Conservation (phyloP, 345 rosid species). For the Zanthoxylum bungeanum region DNA sequence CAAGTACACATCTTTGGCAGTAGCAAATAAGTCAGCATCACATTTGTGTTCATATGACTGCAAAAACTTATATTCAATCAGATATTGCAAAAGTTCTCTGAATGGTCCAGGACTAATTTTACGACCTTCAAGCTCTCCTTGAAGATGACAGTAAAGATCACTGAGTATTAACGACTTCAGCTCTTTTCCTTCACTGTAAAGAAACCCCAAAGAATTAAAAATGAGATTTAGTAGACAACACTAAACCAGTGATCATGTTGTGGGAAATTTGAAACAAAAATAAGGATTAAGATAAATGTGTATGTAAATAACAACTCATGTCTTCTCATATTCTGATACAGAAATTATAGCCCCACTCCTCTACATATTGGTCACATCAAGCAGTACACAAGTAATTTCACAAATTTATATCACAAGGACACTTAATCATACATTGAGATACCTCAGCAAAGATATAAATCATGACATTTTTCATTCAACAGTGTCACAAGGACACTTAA, state of each 20-base stretch:
- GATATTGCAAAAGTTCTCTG: constrained; percentile 72
- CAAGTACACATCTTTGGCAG: constrained; percentile 30
- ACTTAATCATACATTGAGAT: neutral
- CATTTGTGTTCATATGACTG: constrained; percentile 43
- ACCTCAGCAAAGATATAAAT: neutral
- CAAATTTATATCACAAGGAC: neutral
- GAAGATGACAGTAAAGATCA: constrained; percentile 77
- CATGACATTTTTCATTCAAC: neutral
- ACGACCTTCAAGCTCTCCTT: constrained; percentile 91
- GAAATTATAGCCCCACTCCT: neutral
- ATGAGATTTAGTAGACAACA: neutral
- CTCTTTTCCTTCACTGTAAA: constrained; percentile 71
- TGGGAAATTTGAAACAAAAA: neutral
- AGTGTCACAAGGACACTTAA: neutral
- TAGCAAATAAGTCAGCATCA: constrained; percentile 22
- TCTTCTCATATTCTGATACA: neutral
- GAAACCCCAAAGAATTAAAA: constrained; percentile 21
- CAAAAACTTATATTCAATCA: constrained; percentile 54
- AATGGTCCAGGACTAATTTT: constrained; percentile 76
- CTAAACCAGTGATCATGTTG: neutral
- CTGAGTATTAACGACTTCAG: constrained; percentile 55
- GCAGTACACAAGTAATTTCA: neutral
- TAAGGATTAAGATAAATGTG: neutral
- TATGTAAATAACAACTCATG: neutral
- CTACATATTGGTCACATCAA: neutral